Conservation (phyloP, 495 filamentous ascomycete genomes). For the Durotheca rogersii region DNA sequence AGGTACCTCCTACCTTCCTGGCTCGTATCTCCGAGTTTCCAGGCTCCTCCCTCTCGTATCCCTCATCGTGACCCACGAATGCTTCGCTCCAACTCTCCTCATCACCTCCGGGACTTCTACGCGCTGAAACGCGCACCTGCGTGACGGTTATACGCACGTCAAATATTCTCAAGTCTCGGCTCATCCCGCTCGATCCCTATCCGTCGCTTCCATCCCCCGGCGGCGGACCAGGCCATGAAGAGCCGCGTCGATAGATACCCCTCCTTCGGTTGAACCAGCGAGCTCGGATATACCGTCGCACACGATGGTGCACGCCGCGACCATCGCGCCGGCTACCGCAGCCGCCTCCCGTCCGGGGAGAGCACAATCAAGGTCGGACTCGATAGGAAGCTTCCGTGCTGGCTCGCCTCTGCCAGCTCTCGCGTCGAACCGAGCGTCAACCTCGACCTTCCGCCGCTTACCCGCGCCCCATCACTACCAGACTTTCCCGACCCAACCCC, state of each 20-base stretch:
- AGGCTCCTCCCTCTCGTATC: too few relatives aligned
- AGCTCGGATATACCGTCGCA: slow-evolving; percentile 22
- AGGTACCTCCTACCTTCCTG: slow-evolving; percentile 29
- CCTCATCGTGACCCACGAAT: too few relatives aligned
- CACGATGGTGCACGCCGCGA: slow-evolving; percentile 41
- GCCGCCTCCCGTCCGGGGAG: slow-evolving; percentile 23
- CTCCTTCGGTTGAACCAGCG: slow-evolving; percentile 7
- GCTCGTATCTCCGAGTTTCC: slow-evolving; percentile 24
- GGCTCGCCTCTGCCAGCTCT: slow-evolving; percentile 46
- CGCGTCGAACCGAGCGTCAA: slow-evolving; percentile 21
- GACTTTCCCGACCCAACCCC: slow-evolving; percentile 90
- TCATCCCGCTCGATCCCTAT: too few relatives aligned
- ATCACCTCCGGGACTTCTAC: too few relatives aligned
- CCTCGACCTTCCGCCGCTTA: slow-evolving; percentile 50
- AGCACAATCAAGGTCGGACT: slow-evolving; percentile 25
- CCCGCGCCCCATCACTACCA: slow-evolving; percentile 73
- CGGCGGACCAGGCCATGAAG: too few relatives aligned
- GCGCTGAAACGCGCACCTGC: too few relatives aligned
- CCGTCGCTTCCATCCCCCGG: too few relatives aligned
- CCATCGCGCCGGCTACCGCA: slow-evolving; percentile 30
- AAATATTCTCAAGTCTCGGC: too few relatives aligned
- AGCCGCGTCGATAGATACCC: slow-evolving; percentile 1
- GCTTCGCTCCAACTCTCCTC: too few relatives aligned
- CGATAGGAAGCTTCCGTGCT: slow-evolving; percentile 50
- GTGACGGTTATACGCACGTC: background rate